Conservation (phyloP, 768 basidiomycete species). For the Inosperma sp. region DNA sequence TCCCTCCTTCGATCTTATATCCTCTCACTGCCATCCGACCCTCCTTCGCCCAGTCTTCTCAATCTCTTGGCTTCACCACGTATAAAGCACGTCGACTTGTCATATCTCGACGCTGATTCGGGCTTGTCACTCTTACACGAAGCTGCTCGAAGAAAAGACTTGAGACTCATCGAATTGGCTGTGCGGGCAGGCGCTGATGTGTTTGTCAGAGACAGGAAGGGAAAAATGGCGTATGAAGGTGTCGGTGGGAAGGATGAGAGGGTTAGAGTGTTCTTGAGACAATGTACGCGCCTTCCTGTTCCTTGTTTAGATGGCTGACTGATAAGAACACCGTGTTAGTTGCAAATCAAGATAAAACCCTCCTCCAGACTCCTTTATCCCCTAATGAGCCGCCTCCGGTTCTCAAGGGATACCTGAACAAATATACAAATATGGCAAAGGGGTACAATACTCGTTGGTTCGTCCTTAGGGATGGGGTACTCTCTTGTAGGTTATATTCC, state of each 20-base stretch:
- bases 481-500: slow-evolving; percentile 62
- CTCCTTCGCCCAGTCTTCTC: slow-evolving; percentile 43
- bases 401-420: slow-evolving; percentile 78
- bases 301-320: not conserved
- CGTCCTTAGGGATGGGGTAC: slow-evolving; percentile 75
- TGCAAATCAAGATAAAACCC: slow-evolving; percentile 72
- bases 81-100: slow-evolving; percentile 66
- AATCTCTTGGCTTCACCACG: slow-evolving; percentile 67
- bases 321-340: slow-evolving; percentile 37
- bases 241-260: slow-evolving; percentile 68
- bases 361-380: slow-evolving; percentile 46
- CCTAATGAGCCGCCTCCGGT: slow-evolving; percentile 50
- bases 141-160: slow-evolving; percentile 75
- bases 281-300: slow-evolving; percentile 51
- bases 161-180: slow-evolving; percentile 77
- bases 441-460: slow-evolving; percentile 93
- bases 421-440: slow-evolving; percentile 88
- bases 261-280: slow-evolving; percentile 75
- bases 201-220: slow-evolving; percentile 74
- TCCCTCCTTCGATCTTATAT: slow-evolving; percentile 71
- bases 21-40: slow-evolving; percentile 44
- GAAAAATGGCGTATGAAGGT: slow-evolving; percentile 64
- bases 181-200: slow-evolving; percentile 86
- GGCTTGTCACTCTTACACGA: slow-evolving; percentile 84
- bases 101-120: slow-evolving; percentile 72